These are phyloP conservation scores for Eudorina sp. DNA, from an alignment of 139 green algal species.

Conservation along the genomic window DNA sequence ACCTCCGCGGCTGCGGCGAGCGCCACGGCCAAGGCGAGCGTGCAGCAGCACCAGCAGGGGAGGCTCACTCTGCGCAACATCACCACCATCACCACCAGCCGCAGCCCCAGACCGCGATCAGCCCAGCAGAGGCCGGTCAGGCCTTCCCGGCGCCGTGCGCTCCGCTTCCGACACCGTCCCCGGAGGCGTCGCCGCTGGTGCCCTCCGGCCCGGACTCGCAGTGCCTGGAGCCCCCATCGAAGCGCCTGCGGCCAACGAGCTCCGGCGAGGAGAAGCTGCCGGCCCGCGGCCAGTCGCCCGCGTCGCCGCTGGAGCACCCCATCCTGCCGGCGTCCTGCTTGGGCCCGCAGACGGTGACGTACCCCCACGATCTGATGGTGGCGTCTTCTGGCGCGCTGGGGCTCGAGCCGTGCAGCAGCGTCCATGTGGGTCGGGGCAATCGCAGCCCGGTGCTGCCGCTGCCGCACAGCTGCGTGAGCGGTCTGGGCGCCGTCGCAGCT, in stretches of 20 bases:
- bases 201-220: not conserved
- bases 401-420: too few relatives aligned
- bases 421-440: too few relatives aligned
- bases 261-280: not conserved
- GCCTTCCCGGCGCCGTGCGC: too few relatives aligned
- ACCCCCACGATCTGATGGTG: not conserved
- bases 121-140: too few relatives aligned
- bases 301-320: not conserved
- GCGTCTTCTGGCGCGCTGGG: not conserved
- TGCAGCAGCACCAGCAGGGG: too few relatives aligned
- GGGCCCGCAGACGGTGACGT: not conserved
- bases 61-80: not conserved
- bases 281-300: not conserved
- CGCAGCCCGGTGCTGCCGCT: too few relatives aligned
- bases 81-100: not conserved
- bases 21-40: too few relatives aligned
- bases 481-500: too few relatives aligned
- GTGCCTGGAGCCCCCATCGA: not conserved
- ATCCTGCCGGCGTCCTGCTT: not conserved
- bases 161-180: too few relatives aligned
- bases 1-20: not conserved
- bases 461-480: too few relatives aligned
- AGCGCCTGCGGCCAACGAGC: not conserved
- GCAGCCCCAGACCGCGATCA: not conserved
- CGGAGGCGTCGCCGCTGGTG: not conserved